Conservation (phyloP, 108 stramenopile species). For the Fistulifera solaris region DNA sequence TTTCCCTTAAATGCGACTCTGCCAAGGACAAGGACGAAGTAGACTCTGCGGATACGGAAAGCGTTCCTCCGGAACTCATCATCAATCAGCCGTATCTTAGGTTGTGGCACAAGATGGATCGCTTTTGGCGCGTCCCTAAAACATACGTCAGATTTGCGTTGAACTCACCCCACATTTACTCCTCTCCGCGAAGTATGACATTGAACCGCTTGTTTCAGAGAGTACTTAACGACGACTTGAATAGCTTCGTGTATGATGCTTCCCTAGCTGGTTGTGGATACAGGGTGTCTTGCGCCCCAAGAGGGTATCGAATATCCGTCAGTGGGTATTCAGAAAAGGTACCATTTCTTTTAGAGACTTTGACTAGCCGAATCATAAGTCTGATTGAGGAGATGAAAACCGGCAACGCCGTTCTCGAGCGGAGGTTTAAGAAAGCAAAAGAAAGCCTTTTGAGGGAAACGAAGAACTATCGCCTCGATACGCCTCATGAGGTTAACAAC, state of each 20-base stretch:
- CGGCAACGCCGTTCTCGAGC: constrained; percentile 49
- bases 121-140: constrained; percentile 70
- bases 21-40: constrained; percentile 30
- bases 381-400: constrained; percentile 77
- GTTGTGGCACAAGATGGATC: constrained; percentile 83
- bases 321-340: constrained; percentile 81
- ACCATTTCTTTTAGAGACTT: constrained; percentile 61
- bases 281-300: constrained; percentile 43
- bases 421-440: constrained; percentile 53
- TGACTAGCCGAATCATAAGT: constrained; percentile 62
- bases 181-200: constrained; percentile 74
- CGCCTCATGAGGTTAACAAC: constrained; percentile 73
- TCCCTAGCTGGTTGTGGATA: constrained; percentile 78
- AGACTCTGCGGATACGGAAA: constrained; percentile 1
- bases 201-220: constrained; percentile 68
- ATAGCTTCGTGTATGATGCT: constrained; percentile 83
- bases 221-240: constrained; percentile 76
- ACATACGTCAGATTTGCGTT: constrained; percentile 51
- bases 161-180: constrained; percentile 59
- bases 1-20: constrained; percentile 71
- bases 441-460: constrained; percentile 75
- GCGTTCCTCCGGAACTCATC: constrained; percentile 36
- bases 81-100: constrained; percentile 46
- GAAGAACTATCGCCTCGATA: constrained; percentile 71
- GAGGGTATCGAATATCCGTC: constrained; percentile 60